Conservation (phyloP, 1,284 basidiomycete genomes). For the Papiliotrema nemorosa region DNA sequence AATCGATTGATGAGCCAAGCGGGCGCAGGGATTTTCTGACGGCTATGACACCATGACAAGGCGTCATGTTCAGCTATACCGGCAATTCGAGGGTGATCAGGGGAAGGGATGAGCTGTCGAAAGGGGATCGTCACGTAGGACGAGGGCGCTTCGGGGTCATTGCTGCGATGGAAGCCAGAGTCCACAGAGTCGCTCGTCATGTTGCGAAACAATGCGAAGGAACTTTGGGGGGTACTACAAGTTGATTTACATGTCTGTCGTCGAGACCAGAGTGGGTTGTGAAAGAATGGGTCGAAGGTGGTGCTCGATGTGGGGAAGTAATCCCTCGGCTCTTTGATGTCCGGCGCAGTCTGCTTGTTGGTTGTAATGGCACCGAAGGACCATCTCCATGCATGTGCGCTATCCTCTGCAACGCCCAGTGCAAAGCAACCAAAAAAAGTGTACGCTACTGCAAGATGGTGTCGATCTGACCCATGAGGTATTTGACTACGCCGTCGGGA, state of each 20-base stretch:
- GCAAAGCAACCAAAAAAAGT: too few species aligned
- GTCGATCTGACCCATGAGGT: slow-evolving; percentile 43
- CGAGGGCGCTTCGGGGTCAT: slow-evolving; percentile 34
- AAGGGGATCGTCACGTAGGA: slow-evolving; percentile 40
- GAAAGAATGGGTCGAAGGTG: too few species aligned
- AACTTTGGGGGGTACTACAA: slow-evolving; percentile 14
- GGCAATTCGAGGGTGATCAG: slow-evolving; percentile 39
- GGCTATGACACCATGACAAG: slow-evolving; percentile 31
- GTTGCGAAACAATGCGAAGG: too few species aligned
- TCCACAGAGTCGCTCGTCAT: too few species aligned
- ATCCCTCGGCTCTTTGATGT: too few species aligned
- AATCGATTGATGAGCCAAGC: slow-evolving; percentile 42
- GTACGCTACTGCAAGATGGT: slow-evolving; percentile 27
- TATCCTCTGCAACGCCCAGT: too few species aligned
- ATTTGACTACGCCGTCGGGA: slow-evolving; percentile 41
- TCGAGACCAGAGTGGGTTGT: too few species aligned
- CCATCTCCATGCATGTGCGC: too few species aligned
- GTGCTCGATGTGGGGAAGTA: too few species aligned
- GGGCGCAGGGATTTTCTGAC: slow-evolving; percentile 33
- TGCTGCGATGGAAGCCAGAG: slow-evolving; percentile 27
- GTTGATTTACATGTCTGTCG: too few species aligned
- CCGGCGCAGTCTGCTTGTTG: too few species aligned
- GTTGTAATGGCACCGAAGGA: too few species aligned
- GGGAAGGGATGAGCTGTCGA: slow-evolving; percentile 32
- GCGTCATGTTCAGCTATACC: slow-evolving; percentile 32